These are phyloP conservation scores for Eudorina sp. DNA, from an alignment of 139 green algal genomes.

Conservation along the genomic window DNA sequence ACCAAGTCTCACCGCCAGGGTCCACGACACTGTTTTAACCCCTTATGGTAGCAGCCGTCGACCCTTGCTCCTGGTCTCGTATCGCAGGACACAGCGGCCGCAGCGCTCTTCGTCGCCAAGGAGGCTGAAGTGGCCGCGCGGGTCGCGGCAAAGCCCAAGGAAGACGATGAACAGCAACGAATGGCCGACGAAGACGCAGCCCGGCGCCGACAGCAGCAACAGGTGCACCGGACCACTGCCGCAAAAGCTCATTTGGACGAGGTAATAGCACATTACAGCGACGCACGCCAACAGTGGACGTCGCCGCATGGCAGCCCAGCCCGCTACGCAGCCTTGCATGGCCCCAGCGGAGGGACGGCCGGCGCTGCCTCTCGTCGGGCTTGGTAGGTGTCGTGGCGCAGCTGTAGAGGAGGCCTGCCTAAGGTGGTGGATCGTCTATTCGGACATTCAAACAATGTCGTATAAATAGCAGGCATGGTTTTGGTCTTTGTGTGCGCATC, in stretches of 20 bases:
- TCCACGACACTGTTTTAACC: too few relatives aligned
- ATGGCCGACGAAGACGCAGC: background rate
- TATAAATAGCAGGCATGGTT: too few relatives aligned
- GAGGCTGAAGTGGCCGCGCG: slow-evolving; percentile 17
- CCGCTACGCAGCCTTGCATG: background rate
- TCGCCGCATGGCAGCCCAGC: background rate
- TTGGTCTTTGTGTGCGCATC: too few relatives aligned
- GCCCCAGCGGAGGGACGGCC: background rate
- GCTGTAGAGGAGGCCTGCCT: too few relatives aligned
- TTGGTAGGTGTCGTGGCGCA: slow-evolving; percentile 23
- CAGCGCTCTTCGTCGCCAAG: slow-evolving; percentile 4
- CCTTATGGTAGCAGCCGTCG: too few relatives aligned
- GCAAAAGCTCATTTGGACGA: slow-evolving; percentile 24
- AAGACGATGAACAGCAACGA: background rate
- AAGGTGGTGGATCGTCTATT: too few relatives aligned
- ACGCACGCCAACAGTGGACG: slow-evolving; percentile 16
- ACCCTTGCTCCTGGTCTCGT: too few relatives aligned
- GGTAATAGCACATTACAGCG: background rate
- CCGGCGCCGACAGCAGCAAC: background rate
- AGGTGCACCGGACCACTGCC: background rate
- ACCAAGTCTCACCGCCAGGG: too few relatives aligned
- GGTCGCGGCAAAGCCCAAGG: background rate
- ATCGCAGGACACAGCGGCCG: background rate
- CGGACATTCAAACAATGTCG: too few relatives aligned
- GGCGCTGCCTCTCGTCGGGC: background rate